These are phyloP conservation scores for Cyclotella atomus DNA, from an alignment of 108 stramenopile genomes.

Conservation along the genomic window DNA sequence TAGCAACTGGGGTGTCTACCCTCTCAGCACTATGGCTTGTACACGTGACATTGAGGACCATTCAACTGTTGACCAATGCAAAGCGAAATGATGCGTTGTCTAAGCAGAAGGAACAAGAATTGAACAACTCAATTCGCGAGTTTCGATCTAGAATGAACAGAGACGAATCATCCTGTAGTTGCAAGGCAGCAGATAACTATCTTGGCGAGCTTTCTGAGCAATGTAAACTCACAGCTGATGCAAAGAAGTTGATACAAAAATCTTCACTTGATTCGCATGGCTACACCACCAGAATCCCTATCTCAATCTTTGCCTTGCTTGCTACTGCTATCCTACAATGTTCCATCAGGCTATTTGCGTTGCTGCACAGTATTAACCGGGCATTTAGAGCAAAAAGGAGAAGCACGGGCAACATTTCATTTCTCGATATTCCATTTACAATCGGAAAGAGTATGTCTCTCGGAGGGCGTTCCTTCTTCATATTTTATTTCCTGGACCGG, in stretches of 20 bases:
- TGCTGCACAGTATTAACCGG: constrained; percentile 34
- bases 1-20: neutral
- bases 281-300: constrained; percentile 15
- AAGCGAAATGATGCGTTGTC: neutral
- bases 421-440: constrained; percentile 37
- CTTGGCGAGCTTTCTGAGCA: neutral
- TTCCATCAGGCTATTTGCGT: constrained; percentile 31
- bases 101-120: neutral
- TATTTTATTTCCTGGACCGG: constrained; percentile 42
- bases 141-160: constrained; percentile 8
- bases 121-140: neutral
- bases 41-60: constrained; percentile 8
- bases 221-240: constrained; percentile 6
- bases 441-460: constrained; percentile 38
- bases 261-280: constrained; percentile 4
- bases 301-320: constrained; percentile 29
- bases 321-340: constrained; percentile 33
- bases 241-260: constrained; percentile 26
- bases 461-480: constrained; percentile 35
- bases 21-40: constrained; percentile 1
- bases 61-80: neutral
- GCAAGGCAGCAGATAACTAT: neutral
- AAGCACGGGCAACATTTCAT: constrained; percentile 6
- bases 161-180: neutral
- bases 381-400: constrained; percentile 22